Percentiles rank a stretch among this genome's conserved stretches.
phyloP scores from a whole-genome alignment of 2,329 filamentous ascomycete species.

The Pyrenochaeta sp. region DNA sequence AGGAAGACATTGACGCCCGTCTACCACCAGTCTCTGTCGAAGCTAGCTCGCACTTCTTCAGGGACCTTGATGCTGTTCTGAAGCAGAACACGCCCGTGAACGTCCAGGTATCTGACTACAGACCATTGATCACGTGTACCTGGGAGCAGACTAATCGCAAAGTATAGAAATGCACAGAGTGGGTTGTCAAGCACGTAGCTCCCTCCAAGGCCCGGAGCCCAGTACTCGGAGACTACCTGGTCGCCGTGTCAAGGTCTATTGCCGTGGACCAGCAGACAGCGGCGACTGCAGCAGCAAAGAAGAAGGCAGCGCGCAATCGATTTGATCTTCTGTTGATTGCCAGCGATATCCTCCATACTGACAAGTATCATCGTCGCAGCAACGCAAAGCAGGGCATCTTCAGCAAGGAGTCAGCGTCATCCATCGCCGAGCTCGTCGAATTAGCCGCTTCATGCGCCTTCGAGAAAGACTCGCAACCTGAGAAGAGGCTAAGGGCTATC shows the following conservation, averaged over 20 bases:
- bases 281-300: constrained; percentile 41
- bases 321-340: constrained; percentile 81
- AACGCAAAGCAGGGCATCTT: constrained; percentile 15
- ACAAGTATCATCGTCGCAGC: constrained; percentile 30
- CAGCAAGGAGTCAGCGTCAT: constrained; percentile 58
- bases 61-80: constrained; percentile 37
- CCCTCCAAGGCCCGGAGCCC: constrained; percentile 71
- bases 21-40: constrained; percentile 30
- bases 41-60: constrained; percentile 33
- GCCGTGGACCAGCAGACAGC: constrained; percentile 20
- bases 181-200: constrained; percentile 78
- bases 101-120: constrained; percentile 44
- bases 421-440: constrained; percentile 69
- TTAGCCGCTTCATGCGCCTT: constrained; percentile 63
- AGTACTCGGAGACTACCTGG: constrained; percentile 78
- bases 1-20: constrained; percentile 24
- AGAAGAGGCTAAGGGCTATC: constrained; percentile 65
- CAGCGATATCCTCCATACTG: constrained; percentile 75
- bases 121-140: constrained; percentile 21
- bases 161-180: constrained; percentile 82
- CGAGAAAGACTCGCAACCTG: constrained; percentile 70
- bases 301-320: constrained; percentile 69
- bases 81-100: constrained; percentile 37
- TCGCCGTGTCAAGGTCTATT: constrained; percentile 71
- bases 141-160: constrained; percentile 44